Evolutionary conservation across 441 rosid genomes (phyloP).

Genomic region (Biscutella laevigata): DNA sequence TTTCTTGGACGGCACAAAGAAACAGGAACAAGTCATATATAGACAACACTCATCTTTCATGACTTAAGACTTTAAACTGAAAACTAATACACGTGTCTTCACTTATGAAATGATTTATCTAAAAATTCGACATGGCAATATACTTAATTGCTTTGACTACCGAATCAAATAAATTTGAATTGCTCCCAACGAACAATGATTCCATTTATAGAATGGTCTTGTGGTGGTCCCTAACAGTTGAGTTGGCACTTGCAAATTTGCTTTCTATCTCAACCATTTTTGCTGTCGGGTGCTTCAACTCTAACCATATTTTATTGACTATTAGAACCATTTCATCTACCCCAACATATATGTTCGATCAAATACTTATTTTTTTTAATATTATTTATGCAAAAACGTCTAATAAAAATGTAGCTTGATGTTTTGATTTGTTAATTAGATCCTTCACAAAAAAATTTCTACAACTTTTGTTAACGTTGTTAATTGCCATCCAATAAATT

Average conservation of each 20-base stretch:
- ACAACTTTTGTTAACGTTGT: not conserved
- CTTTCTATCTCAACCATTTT: slow-evolving; percentile 7
- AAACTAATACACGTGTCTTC: slow-evolving; percentile 19
- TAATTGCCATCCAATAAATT: too few species aligned
- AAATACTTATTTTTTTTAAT: not conserved
- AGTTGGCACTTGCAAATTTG: slow-evolving; percentile 18
- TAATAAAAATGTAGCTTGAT: too few species aligned
- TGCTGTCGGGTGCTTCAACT: slow-evolving; percentile 19
- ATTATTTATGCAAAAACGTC: too few species aligned
- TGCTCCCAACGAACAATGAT: not conserved
- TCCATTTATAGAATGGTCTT: slow-evolving; percentile 9
- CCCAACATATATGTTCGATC: not conserved
- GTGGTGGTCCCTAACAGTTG: too few species aligned
- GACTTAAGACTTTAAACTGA: slow-evolving; percentile 1
- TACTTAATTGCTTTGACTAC: slow-evolving; percentile 19
- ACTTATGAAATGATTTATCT: slow-evolving; percentile 5
- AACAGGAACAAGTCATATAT: slow-evolving; percentile 18
- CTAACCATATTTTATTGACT: slow-evolving; percentile 18
- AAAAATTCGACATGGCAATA: slow-evolving; percentile 11
- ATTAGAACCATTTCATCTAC: not conserved
- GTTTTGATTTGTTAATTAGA: not conserved
- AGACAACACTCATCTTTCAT: slow-evolving; percentile 20
- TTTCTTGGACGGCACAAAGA: slow-evolving; percentile 25
- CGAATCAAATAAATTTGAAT: slow-evolving; percentile 8
- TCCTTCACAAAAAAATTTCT: not conserved